Conservation (phyloP, 805 yeast genomes). For the Limtongozyma cylindracea region DNA sequence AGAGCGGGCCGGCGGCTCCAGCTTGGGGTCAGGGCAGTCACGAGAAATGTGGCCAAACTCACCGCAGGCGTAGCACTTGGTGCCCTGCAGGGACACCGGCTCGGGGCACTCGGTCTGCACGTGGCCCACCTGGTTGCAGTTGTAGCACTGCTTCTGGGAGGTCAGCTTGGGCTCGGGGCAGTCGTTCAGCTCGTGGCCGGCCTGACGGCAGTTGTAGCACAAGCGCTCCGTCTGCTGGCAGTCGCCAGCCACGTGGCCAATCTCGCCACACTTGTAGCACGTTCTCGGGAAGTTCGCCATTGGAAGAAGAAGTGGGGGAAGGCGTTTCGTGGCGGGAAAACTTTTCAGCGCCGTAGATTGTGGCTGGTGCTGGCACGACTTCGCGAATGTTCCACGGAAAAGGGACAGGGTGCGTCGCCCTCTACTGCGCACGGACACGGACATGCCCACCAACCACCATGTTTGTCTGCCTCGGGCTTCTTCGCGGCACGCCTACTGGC, state of each 20-base stretch:
- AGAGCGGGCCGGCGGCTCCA: conserved; percentile 8
- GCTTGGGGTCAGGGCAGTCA: conserved; percentile 31
- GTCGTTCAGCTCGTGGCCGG: conserved; percentile 74
- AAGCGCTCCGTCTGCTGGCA: conserved; percentile 68
- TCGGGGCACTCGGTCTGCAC: conserved; percentile 65
- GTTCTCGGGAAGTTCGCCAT: conserved; percentile 33
- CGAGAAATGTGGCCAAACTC: conserved; percentile 65
- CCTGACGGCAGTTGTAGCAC: conserved; percentile 80
- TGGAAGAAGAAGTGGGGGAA: no score
- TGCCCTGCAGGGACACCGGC: conserved; percentile 23
- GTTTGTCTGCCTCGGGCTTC: no score
- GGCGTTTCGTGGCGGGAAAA: no score
- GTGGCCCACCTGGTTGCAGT: conserved; percentile 81
- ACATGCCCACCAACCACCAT: no score
- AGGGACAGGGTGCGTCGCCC: no score
- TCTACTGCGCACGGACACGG: no score
- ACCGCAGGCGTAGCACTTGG: conserved; percentile 64
- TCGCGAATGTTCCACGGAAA: no score
- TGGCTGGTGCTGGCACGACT: no score
- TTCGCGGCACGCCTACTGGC: no score
- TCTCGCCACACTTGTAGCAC: conserved; percentile 80
- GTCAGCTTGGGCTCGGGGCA: conserved; percentile 79
- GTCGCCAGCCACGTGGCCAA: conserved; percentile 76
- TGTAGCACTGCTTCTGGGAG: conserved; percentile 73
- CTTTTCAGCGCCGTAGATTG: no score